A percentile compares a stretch with the other conserved stretches of the same genome.
Conservation (phyloP, 1,284 basidiomycete genomes). For the Porogramme epimiltina region DNA sequence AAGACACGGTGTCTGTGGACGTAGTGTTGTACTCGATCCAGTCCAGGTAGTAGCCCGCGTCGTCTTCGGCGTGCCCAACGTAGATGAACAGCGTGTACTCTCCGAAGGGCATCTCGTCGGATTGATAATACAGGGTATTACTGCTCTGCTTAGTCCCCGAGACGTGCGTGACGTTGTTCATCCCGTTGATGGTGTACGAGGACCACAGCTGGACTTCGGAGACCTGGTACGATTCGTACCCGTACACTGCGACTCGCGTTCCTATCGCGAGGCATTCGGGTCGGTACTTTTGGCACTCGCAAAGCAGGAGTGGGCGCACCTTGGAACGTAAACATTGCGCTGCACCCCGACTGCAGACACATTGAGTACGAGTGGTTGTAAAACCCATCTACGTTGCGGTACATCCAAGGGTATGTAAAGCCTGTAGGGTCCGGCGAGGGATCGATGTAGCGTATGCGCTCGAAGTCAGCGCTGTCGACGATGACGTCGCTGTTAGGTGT, state of each 20-base stretch:
- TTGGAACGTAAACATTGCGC: not conserved
- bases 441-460: conserved; percentile 2
- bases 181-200: not conserved
- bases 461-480: not conserved
- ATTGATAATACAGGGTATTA: not conserved
- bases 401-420: not conserved
- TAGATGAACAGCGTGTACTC: conserved; percentile 1
- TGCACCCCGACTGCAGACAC: not conserved
- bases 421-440: not conserved
- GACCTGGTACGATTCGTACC: not conserved
- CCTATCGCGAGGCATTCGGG: not conserved
- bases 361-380: not conserved
- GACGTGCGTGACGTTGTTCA: not conserved
- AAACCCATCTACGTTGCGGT: too few species aligned
- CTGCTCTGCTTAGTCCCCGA: not conserved
- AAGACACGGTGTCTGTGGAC: too few species aligned
- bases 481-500: too few species aligned
- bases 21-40: conserved; percentile 3
- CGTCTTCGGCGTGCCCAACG: conserved; percentile 1
- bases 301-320: not conserved
- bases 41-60: not conserved
- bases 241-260: not conserved
- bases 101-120: conserved; percentile 1
- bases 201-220: not conserved
- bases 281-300: too few species aligned